These are phyloP conservation scores for Bisporella sp. DNA, from an alignment of 2,329 filamentous ascomycete species.

Conservation along the genomic window DNA sequence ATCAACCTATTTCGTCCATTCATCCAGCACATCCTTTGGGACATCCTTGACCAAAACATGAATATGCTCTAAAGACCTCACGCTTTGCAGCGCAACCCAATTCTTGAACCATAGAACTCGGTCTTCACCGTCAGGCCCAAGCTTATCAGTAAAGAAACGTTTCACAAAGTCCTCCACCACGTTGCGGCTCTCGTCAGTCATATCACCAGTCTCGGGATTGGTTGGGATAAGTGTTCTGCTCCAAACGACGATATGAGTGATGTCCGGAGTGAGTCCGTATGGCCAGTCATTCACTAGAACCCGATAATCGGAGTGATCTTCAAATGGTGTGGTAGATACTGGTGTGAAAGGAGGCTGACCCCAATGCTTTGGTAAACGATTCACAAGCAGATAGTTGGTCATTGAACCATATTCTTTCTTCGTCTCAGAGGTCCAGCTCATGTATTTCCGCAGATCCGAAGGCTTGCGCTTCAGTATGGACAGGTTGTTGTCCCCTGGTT, in stretches of 20 bases:
- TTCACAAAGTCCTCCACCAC: constrained; percentile 64
- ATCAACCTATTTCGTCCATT: constrained; percentile 37
- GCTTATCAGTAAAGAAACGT: constrained; percentile 55
- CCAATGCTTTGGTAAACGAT: constrained; percentile 65
- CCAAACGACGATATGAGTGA: constrained; percentile 88
- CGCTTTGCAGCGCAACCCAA: constrained; percentile 81
- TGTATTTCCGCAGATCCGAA: constrained; percentile 72
- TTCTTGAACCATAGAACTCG: constrained; percentile 87
- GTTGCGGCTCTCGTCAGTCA: constrained; percentile 59
- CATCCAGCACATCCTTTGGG: constrained; percentile 41
- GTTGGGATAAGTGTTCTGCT: constrained; percentile 74
- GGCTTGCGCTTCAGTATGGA: constrained; percentile 72
- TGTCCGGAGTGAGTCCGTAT: constrained; percentile 62
- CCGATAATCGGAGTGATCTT: constrained; percentile 50
- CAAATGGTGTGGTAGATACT: constrained; percentile 36
- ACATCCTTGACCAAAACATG: constrained; percentile 64
- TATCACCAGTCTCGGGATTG: constrained; percentile 61
- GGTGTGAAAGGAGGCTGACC: constrained; percentile 47
- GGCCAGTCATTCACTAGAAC: constrained; percentile 92
- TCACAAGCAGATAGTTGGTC: constrained; percentile 66
- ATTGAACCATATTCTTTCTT: constrained; percentile 72
- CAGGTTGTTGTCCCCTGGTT: constrained; percentile 51
- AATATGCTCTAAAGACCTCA: constrained; percentile 82
- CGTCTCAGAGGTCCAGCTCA: constrained; percentile 65
- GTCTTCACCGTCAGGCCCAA: constrained; percentile 38